Base-by-base conservation (phyloP, 1,284 basidiomycete species). In the Hymenochaete sp. region DNA sequence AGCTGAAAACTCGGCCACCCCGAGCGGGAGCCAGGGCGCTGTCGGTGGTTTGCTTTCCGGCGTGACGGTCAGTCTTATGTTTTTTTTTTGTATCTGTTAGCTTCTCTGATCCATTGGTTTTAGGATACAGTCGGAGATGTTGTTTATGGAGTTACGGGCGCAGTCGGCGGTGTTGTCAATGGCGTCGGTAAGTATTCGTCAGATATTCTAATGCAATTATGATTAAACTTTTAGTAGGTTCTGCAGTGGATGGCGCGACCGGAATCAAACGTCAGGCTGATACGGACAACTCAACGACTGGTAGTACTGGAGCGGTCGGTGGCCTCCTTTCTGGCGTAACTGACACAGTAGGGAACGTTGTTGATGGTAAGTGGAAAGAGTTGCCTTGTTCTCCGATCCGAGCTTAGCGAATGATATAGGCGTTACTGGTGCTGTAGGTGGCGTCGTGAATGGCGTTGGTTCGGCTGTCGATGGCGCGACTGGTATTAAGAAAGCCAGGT, bases 311-410 rank as follows among this genome's bases (percentile, higher is more conserved):
- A 19, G 19, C 29, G 16, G 41, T 22, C 9, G 31, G 41, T 24
- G 41, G 31, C 3, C 27, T 45, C 14, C 26, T 45, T 10, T 16
- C 28, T 10, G 37, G 44, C 19, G 18, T 44, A 18, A 37, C 26
- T 4, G 42, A 16, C 4, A 27, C 42, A 3, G 44, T 31, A 7
- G 37, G 44, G 21, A 39, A 32, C 6, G 37, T 45, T 19, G 44
- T 45, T n/a, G 27, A 45, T n/a, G 37, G 44, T 19, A 27, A n/a
- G n/a, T n/a, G n/a, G n/a, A 33, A 14, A 43, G 29, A 9, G 29
- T 19, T 8, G 41, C 29, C 4, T 28, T 43, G 7, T 28, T 28
- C 16, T 33, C n/a, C n/a, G 41, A 33, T 3, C 29, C 25, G 19
- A 18, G 16, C 25, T 26, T 24, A 18, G 33, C 41, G 13, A 29